Percentiles rank a stretch among this genome's conserved stretches.
Conservation (phyloP, 2,329 filamentous ascomycete genomes). For the Stagonosporopsis cucurbitacearum region DNA sequence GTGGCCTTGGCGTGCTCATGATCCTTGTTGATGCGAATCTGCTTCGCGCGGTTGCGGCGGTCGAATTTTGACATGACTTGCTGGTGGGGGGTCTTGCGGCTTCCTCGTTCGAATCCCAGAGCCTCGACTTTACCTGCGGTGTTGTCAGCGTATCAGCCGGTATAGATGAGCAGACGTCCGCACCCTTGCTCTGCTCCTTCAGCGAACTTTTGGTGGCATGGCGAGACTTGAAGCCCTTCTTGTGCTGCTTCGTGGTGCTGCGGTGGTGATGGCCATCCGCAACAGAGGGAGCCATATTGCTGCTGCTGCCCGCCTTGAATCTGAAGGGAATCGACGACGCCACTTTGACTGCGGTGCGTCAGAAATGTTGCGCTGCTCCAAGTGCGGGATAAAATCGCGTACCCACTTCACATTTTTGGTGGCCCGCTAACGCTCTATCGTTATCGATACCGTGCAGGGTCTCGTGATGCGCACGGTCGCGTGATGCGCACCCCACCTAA, state of each 20-base stretch:
- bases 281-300: slow-evolving; percentile 68
- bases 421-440: slow-evolving; percentile 16
- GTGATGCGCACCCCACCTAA: no score
- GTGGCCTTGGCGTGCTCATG: slow-evolving; percentile 80
- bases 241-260: slow-evolving; percentile 84
- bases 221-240: slow-evolving; percentile 92
- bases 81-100: slow-evolving; percentile 88
- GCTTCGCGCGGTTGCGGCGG: slow-evolving; percentile 91
- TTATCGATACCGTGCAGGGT: slow-evolving; percentile 4
- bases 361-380: slow-evolving; percentile 22
- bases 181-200: slow-evolving; percentile 85
- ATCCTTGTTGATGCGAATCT: slow-evolving; percentile 83
- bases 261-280: slow-evolving; percentile 78
- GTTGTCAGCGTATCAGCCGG: slow-evolving; percentile 22
- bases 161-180: slow-evolving; percentile 5
- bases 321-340: slow-evolving; percentile 68
- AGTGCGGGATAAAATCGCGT: slow-evolving; percentile 32
- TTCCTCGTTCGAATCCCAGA: slow-evolving; percentile 66
- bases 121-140: slow-evolving; percentile 74
- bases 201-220: slow-evolving; percentile 88
- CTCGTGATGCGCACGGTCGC: no score
- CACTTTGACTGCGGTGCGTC: slow-evolving; percentile 36
- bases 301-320: slow-evolving; percentile 77
- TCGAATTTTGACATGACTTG: slow-evolving; percentile 98
- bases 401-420: slow-evolving; percentile 25